Evolutionary conservation across 2,329 filamentous ascomycete species (phyloP), one percentile per base, ranked within the genome.

Genomic region (Sphaerulina musiva): DNA sequence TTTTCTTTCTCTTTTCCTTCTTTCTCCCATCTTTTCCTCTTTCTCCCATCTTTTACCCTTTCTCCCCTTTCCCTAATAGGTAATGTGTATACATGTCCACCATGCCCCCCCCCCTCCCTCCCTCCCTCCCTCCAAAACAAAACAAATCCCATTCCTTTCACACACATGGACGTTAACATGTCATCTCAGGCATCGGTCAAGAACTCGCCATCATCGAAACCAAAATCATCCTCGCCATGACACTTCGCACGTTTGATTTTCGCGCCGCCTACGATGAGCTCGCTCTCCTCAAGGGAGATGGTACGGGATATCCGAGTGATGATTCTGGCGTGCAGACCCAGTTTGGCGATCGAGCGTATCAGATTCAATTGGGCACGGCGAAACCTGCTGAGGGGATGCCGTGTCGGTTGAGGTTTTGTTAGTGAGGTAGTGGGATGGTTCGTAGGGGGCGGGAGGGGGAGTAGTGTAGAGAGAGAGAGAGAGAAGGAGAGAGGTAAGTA

Each of bases 191-290:
- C 11, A 74, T 82, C n/a, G 80, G 79, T 1, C 78, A 81, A 64
- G 76, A 78, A 58, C 69, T 82, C 43, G 80, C 76, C 0, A 74
- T 76, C 66, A 68, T 79, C 12, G 80, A 83, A 66, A 62, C 78
- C 20, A 75, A 75, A 57, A 68, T 78, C 55, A 70, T 78, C 6
- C 65, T 82, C 29, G 74, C 76, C 2, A 73, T 79, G 64, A 75
- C 75, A 0, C 63, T 76, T 10, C 64, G 78, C 46, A 73, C 75
- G 14, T 78, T 80, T 46, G 76, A 80, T 36, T 74, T 83, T 54
- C 64, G 69, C 48, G 64, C 67, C 2, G 64, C 63, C 6, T 77
- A 72, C 57, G 66, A 68, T 11, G 72, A 71, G 48, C 36, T 67
- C 48, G 62, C 64, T 1, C 65, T 68, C 31, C 60, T 69, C 11